Percentiles rank a stretch among this genome's conserved stretches.
phyloP scores from a whole-genome alignment of 306 rosid species.

The Dryas alaskensis region DNA sequence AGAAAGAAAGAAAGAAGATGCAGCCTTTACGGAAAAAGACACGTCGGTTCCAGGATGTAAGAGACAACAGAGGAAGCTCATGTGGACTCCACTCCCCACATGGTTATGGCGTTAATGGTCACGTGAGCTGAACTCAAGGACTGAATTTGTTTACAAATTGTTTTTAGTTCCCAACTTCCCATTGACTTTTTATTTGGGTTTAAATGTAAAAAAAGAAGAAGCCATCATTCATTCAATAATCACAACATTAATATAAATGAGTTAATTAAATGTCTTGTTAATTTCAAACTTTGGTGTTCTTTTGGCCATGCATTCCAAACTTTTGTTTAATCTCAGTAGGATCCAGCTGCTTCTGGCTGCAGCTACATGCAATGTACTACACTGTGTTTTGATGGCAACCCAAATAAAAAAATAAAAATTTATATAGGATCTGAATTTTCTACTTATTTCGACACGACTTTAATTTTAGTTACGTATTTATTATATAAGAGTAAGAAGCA shows the following conservation, averaged over 20 bases:
- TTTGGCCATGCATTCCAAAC: too few relatives aligned
- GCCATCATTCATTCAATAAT: not conserved
- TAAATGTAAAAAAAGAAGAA: not conserved
- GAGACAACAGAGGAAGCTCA: not conserved
- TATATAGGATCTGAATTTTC: too few relatives aligned
- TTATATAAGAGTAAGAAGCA: too few relatives aligned
- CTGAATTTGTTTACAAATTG: not conserved
- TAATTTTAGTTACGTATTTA: too few relatives aligned
- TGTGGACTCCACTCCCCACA: not conserved
- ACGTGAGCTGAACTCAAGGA: not conserved
- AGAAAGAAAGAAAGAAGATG: not conserved
- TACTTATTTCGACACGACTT: too few relatives aligned
- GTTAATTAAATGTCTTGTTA: too few relatives aligned
- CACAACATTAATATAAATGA: not conserved
- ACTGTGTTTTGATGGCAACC: too few relatives aligned
- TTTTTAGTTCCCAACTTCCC: not conserved
- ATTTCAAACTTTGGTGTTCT: too few relatives aligned
- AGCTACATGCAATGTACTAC: not conserved
- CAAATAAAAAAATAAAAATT: too few relatives aligned
- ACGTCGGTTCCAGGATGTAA: conserved; percentile 4
- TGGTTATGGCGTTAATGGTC: not conserved
- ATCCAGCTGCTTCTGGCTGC: not conserved
- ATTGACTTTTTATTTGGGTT: not conserved
- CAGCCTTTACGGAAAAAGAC: conserved; percentile 7
- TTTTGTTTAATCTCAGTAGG: not conserved